Percentiles rank a stretch among this genome's conserved stretches.
These are phyloP conservation scores for Daedaleopsis nitida DNA, from an alignment of 768 basidiomycete species.

Conservation along the genomic window DNA sequence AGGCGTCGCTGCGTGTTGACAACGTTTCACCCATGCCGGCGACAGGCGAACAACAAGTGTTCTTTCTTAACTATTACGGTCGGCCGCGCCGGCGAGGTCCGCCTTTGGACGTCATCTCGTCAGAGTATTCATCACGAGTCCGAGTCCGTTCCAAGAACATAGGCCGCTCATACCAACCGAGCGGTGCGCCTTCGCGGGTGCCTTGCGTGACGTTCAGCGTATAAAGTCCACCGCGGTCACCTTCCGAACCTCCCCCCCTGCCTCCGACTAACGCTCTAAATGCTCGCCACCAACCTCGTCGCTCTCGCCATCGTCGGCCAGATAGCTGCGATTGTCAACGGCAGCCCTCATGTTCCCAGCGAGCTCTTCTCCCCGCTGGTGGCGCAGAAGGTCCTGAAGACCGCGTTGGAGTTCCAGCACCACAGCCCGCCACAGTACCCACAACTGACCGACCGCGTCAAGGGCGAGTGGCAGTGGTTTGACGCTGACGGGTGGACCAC, in stretches of 20 bases:
- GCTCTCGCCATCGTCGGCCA: constrained; percentile 1
- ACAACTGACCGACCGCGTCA: constrained; percentile 54
- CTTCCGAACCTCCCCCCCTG: not conserved
- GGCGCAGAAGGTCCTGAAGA: constrained; percentile 59
- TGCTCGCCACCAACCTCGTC: not conserved
- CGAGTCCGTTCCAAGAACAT: not conserved
- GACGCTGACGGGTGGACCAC: constrained; percentile 63
- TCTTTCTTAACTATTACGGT: not conserved
- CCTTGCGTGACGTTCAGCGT: not conserved
- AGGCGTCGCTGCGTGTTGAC: not conserved
- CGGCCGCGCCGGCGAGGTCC: too few species aligned
- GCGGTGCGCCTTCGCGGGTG: not conserved
- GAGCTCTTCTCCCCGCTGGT: constrained; percentile 64
- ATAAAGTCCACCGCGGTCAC: not conserved
- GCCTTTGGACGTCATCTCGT: not conserved
- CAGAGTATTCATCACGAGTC: not conserved
- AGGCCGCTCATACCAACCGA: not conserved
- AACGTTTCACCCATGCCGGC: not conserved
- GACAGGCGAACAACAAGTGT: not conserved
- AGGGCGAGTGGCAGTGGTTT: constrained; percentile 57
- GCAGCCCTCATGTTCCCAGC: constrained; percentile 33
- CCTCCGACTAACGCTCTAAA: constrained; percentile 2
- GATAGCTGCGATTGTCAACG: constrained; percentile 5
- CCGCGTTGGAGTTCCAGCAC: constrained; percentile 45
- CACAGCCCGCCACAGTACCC: constrained; percentile 52